phyloP scores from a whole-genome alignment of 768 basidiomycete species.

The Kwoniella bestiolae region DNA sequence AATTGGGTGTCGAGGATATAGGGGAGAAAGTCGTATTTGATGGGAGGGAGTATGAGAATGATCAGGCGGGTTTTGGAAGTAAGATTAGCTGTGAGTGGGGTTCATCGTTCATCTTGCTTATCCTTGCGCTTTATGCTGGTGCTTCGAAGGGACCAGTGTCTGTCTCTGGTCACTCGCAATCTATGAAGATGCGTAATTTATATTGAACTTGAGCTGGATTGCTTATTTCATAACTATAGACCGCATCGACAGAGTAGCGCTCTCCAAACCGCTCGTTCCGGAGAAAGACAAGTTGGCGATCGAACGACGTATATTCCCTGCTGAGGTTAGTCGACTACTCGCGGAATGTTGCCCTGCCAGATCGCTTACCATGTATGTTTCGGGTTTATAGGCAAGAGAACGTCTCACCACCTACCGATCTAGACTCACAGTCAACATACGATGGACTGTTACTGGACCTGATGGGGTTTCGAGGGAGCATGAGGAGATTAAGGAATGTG shows the following conservation, averaged over 20 bases:
- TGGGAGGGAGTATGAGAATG: conserved; percentile 61
- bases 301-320: conserved; percentile 81
- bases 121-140: too few species aligned
- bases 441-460: conserved; percentile 69
- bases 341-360: too few species aligned
- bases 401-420: conserved; percentile 89
- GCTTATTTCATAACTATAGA: conserved; percentile 66
- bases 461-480: conserved; percentile 67
- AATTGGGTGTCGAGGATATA: conserved; percentile 78
- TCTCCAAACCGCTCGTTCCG: conserved; percentile 82
- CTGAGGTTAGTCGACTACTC: conserved; percentile 79
- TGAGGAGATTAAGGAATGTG: conserved; percentile 78
- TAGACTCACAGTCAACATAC: conserved; percentile 81
- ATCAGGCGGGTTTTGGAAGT: conserved; percentile 72
- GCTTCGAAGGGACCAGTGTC: too few species aligned
- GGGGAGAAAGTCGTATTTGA: conserved; percentile 93
- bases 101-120: background rate
- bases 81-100: conserved; percentile 64
- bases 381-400: conserved; percentile 88
- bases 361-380: background rate
- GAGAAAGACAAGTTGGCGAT: conserved; percentile 76
- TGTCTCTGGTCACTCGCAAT: too few species aligned
- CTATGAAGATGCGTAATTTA: too few species aligned
- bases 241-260: conserved; percentile 82
- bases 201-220: too few species aligned